These are phyloP conservation scores for Colletotrichum gigasporum DNA, from an alignment of 2,329 filamentous ascomycete genomes.

Conservation along the genomic window DNA sequence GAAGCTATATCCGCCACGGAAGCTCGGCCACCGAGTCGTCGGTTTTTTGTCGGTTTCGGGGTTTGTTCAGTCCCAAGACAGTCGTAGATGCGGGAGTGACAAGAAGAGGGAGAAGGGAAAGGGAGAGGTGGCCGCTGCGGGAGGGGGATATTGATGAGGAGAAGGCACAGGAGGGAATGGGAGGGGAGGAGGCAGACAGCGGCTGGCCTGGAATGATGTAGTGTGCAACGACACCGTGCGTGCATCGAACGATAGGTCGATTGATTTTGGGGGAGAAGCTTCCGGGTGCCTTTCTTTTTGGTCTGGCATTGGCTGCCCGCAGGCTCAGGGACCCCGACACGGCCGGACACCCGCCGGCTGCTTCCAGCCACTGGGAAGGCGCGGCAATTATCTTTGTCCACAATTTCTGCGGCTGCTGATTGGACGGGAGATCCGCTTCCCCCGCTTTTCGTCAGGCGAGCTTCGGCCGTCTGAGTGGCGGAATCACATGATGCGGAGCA, in stretches of 20 bases:
- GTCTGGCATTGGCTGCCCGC: background rate
- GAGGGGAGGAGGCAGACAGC: background rate
- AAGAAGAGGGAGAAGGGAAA: background rate
- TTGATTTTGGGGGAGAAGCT: constrained; percentile 30
- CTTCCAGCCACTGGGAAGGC: constrained; percentile 22
- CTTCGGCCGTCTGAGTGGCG: constrained; percentile 15
- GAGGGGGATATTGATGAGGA: constrained; percentile 4
- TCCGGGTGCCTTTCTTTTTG: constrained; percentile 24
- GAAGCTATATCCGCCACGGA: constrained; percentile 22
- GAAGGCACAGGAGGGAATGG: background rate
- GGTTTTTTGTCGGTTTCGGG: constrained; percentile 1
- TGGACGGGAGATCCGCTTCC: background rate
- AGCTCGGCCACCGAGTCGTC: constrained; percentile 21
- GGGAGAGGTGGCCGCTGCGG: background rate
- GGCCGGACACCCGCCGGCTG: background rate
- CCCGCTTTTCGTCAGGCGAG: constrained; percentile 26
- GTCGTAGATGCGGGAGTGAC: background rate
- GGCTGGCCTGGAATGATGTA: constrained; percentile 28
- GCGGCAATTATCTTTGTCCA: constrained; percentile 18
- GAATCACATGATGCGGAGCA: constrained; percentile 30
- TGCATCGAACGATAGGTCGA: constrained; percentile 29
- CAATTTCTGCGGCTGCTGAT: background rate
- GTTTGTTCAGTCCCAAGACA: background rate
- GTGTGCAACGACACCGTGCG: constrained; percentile 26
- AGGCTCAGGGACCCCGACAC: constrained; percentile 1